Conservation (phyloP, 139 green algal genomes). For the Closterium sp. region DNA sequence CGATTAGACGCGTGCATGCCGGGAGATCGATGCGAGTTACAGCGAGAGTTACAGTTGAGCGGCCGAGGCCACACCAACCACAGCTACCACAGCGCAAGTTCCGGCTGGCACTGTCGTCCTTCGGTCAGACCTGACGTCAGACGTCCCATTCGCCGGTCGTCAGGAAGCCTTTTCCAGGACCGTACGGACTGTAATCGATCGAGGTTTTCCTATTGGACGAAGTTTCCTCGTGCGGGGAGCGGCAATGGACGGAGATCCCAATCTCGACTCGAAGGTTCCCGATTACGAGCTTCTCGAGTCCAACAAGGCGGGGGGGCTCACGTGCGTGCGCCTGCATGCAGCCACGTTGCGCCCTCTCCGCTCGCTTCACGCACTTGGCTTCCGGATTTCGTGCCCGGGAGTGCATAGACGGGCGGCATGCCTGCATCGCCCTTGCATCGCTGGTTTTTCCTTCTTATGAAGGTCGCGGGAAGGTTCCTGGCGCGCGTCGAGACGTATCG, state of each 20-base stretch:
- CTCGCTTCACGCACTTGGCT: neutral
- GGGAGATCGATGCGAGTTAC: neutral
- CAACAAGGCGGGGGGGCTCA: neutral
- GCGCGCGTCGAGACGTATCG: neutral
- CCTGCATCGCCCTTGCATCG: neutral
- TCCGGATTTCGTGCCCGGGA: too few relatives aligned
- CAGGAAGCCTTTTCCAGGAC: neutral
- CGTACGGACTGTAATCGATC: neutral
- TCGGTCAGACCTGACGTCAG: neutral
- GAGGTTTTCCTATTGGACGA: neutral
- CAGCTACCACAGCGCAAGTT: neutral
- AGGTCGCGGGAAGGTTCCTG: neutral
- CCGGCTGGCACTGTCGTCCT: neutral
- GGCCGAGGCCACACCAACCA: neutral
- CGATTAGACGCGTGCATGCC: neutral
- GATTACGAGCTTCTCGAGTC: neutral
- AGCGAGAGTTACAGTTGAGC: neutral
- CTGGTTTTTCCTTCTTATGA: neutral
- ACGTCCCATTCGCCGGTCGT: neutral
- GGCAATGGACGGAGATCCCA: neutral
- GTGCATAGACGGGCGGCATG: neutral
- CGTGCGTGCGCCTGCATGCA: neutral
- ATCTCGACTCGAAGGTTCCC: neutral
- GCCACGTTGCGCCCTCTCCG: neutral
- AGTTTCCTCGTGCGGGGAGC: neutral